Conservation (phyloP, 192 early-diverging fungal species). For the Coemansia sp. region DNA sequence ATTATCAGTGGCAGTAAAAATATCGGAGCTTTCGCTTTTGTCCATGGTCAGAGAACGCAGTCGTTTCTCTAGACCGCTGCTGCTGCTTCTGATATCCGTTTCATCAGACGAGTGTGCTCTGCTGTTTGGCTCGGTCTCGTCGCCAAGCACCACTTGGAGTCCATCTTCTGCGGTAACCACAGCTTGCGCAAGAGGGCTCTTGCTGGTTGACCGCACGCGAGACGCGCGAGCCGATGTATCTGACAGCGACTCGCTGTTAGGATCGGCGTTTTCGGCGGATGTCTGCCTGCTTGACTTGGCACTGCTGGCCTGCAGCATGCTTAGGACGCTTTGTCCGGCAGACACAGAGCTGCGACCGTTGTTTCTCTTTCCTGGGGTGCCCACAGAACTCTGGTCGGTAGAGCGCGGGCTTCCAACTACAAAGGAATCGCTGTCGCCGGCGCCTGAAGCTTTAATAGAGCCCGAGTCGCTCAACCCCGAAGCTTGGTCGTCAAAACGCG, state of each 20-base stretch:
- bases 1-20: conserved; percentile 11
- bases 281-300: conserved; percentile 13
- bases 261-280: conserved; percentile 8
- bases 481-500: conserved; percentile 10
- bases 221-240: neutral
- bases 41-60: conserved; percentile 29
- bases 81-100: neutral
- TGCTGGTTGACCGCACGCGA: conserved; percentile 16
- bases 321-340: conserved; percentile 50
- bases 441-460: conserved; percentile 12
- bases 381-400: conserved; percentile 29
- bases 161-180: conserved; percentile 5
- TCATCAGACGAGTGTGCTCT: neutral
- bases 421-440: conserved; percentile 17
- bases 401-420: conserved; percentile 38
- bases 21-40: conserved; percentile 12
- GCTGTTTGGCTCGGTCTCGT: conserved; percentile 13
- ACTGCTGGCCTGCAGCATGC: conserved; percentile 51
- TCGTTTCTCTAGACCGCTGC: conserved; percentile 10
- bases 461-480: conserved; percentile 13
- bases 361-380: conserved; percentile 20
- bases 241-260: conserved; percentile 8
- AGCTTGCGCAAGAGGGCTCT: conserved; percentile 7
- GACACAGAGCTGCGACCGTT: conserved; percentile 29
- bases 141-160: conserved; percentile 15